Evolutionary conservation across 139 green algal genomes (phyloP), one percentile per base, ranked within the genome.

Genomic region (Ostreobium quekettii): DNA sequence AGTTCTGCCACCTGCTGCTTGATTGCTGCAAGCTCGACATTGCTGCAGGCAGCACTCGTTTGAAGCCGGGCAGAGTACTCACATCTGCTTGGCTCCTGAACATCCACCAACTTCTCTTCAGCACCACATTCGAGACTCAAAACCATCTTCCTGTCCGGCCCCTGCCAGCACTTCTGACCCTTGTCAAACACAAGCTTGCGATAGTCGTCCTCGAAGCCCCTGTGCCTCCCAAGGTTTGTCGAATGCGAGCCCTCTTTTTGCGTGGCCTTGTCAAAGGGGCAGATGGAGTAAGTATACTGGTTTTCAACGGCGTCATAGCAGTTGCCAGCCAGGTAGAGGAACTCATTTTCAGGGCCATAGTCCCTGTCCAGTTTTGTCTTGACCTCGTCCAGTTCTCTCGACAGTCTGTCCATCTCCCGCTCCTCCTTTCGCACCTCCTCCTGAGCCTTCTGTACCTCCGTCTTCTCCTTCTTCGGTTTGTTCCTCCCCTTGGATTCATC

Each of bases 51-150:
- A 3, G 74, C 75, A 0, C 88, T 88, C 0, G 83, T 95, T 32
- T 42, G 47, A 26, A 95, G 62, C 56, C 73, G 69, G 1, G 79
- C 82, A 0, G 47, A 47, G 70, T 96, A 96, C 48, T 84, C 77
- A 71, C 90, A 96, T 0, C 82, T 78, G 33, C 57, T 76, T 29
- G 90, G 89, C 79, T 96, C 90, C 30, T 72, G 72, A 15, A 90
- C 84, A n/a, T 77, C 66, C 1, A 36, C 56, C 8, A 94, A 58
- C 35, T 68, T 15, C 60, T 94, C 82, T 2, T 72, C 60, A 0
- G 32, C 32, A 24, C 86, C 89, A 63, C 90, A 96, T 47, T 62
- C 47, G 35, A 93, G 29, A 7, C 64, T 71, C 2, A 91, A 80
- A 42, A 58, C 71, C 37, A 96, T 78, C 58, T 59, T 86, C 22